Evolutionary conservation across 2,329 filamentous ascomycete genomes (phyloP).

Genomic region (Cercospora zeina): DNA sequence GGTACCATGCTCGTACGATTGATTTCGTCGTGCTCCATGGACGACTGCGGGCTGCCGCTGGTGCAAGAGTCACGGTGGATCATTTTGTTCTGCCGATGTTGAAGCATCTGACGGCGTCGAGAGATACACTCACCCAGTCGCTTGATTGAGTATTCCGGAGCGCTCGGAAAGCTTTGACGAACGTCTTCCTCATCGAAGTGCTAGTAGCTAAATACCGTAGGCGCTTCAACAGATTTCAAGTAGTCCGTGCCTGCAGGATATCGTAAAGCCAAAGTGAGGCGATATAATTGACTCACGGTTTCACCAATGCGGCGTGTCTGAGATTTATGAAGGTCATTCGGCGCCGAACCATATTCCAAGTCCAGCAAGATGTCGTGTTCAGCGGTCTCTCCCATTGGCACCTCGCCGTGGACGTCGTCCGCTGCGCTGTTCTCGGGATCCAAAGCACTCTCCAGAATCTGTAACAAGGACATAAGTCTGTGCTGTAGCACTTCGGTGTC

Average conservation of each 20-base stretch:
- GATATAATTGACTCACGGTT: constrained; percentile 38
- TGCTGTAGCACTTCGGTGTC: neutral
- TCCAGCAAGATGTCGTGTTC: constrained; percentile 34
- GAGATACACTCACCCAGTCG: constrained; percentile 40
- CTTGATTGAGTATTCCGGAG: constrained; percentile 26
- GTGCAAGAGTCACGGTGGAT: neutral
- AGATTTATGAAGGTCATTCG: neutral
- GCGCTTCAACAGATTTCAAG: constrained; percentile 30
- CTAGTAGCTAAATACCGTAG: constrained; percentile 27
- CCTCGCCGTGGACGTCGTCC: neutral
- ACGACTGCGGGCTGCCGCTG: neutral
- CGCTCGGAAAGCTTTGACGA: constrained; percentile 10
- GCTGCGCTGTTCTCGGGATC: neutral
- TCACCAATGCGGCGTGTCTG: constrained; percentile 30
- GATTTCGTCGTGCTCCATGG: neutral
- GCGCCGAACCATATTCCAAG: neutral
- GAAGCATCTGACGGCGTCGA: constrained; percentile 39
- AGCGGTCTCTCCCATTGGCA: neutral
- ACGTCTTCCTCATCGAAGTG: constrained; percentile 22
- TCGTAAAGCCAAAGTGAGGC: constrained; percentile 40
- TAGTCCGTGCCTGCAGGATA: constrained; percentile 40
- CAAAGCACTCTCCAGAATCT: neutral
- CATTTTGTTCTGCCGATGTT: constrained; percentile 40
- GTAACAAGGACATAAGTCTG: neutral
- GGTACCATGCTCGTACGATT: neutral